A percentile compares a stretch with the other conserved stretches of the same genome.
Conservation (phyloP, 768 basidiomycete species). For the Xerocomellus intermedius region DNA sequence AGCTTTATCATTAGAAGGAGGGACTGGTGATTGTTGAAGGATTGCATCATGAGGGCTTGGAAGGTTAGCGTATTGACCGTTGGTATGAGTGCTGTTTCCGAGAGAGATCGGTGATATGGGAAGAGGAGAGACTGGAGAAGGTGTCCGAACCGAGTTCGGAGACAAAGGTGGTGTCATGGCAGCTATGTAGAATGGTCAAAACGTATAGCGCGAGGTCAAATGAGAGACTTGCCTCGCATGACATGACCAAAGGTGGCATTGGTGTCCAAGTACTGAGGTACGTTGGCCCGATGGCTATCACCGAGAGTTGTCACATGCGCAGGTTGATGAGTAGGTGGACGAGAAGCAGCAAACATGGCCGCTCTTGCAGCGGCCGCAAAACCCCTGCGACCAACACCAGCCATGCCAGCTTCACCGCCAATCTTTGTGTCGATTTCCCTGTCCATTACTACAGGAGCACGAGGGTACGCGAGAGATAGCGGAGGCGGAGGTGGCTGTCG, state of each 20-base stretch:
- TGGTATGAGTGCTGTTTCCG: conserved; percentile 11
- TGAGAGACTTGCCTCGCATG: conserved; percentile 31
- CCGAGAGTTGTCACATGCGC: background rate
- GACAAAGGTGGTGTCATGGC: conserved; percentile 34
- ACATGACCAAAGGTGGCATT: conserved; percentile 32
- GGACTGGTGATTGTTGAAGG: conserved; percentile 1
- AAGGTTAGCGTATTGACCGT: conserved; percentile 15
- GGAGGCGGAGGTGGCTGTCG: conserved; percentile 23
- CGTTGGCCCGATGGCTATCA: conserved; percentile 31
- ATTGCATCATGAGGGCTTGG: conserved; percentile 21
- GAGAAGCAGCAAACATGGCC: conserved; percentile 42
- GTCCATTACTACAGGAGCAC: conserved; percentile 1
- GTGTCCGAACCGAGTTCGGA: conserved; percentile 32
- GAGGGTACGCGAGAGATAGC: conserved; percentile 7
- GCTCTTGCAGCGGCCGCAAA: conserved; percentile 74
- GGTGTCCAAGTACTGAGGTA: conserved; percentile 48
- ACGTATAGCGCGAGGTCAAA: background rate
- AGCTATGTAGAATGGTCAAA: conserved; percentile 21
- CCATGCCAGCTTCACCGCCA: conserved; percentile 84
- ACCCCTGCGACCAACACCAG: conserved; percentile 83
- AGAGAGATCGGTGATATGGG: conserved; percentile 25
- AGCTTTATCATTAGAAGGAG: conserved; percentile 17
- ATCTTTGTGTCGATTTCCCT: conserved; percentile 63
- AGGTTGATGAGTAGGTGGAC: conserved; percentile 12
- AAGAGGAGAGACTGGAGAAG: conserved; percentile 35